A percentile compares a stretch with the other conserved stretches of the same genome.
Conservation (phyloP, 2,329 filamentous ascomycete species). For the Apiospora marii region DNA sequence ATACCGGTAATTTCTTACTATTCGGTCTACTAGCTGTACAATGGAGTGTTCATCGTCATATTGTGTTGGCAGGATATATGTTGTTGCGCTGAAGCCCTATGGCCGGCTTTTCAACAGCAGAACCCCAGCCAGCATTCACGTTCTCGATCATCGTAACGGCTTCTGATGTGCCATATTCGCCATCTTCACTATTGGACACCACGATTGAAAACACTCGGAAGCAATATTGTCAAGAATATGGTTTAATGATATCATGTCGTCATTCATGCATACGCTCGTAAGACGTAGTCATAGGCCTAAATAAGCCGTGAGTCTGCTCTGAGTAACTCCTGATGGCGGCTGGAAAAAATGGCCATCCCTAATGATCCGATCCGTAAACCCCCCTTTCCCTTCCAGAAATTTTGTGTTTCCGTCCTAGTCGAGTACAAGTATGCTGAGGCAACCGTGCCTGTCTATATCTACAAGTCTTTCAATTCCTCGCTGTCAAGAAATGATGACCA, state of each 20-base stretch:
- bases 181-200: background rate
- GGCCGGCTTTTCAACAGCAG: background rate
- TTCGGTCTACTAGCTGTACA: background rate
- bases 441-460: constrained; percentile 25
- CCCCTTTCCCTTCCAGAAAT: constrained; percentile 19
- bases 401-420: constrained; percentile 23
- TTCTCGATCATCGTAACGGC: no score
- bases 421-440: constrained; percentile 22
- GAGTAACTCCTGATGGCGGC: constrained; percentile 19
- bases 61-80: background rate
- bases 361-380: constrained; percentile 17
- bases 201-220: background rate
- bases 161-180: background rate
- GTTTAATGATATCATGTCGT: constrained; percentile 24
- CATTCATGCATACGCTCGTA: constrained; percentile 25
- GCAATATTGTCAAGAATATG: background rate
- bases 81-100: background rate
- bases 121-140: background rate
- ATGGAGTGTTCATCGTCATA: background rate
- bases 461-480: constrained; percentile 21
- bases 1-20: background rate
- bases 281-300: constrained; percentile 23
- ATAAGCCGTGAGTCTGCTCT: constrained; percentile 10
- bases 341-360: constrained; percentile 19
- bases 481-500: constrained; percentile 22